Base-by-base conservation (phyloP, 1,139 yeast species). In the Blastobotrys arbuscula region DNA sequence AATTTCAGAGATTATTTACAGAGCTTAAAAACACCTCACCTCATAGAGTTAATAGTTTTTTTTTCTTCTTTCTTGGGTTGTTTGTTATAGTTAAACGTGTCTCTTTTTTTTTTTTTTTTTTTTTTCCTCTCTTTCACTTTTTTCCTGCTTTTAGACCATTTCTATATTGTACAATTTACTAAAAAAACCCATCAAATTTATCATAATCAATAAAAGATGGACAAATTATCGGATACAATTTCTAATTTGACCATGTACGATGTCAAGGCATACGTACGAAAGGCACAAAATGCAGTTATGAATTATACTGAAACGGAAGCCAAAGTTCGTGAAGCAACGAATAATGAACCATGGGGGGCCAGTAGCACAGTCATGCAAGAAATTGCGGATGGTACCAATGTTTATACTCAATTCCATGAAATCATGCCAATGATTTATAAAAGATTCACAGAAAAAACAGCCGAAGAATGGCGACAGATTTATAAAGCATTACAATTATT, bases 271-370 rank as follows among this genome's bases (percentile, higher is more conserved):
- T 90, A 92, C 64, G 97, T 92, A 52, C 87, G 99, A 58, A 90
- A 89, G 69, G 98, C 97, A 2, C 99, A 92, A 66, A 92, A 92
- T 73, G 71, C 88, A 38, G 96, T 95, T 57, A 80, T 89, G 77
- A 92, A 90, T 69, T 82, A 87, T 67, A 87, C 96, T 12, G 97
- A 88, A 57, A 89, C 87, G 84, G 98, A 92, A 70, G 84, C 96
- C 43, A 89, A 45, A 35, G 48, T 66, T 19, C 81, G 98, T 55
- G 97, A 92, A 67, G 97, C 97, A 42, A 92, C 98, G 50, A 92
- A 92, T 66, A 92, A 92, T 65, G 99, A 92, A 68, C 98, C 98
- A 2, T 92, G 99, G 99, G 98, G 98, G n/a, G 95, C 97, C 2
- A 82, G 95, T 1, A 78, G 94, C 4, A 79, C 96, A 2, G 71